phyloP scores from a whole-genome alignment of 352 stramenopile genomes.

The Pythium myriotylum region DNA sequence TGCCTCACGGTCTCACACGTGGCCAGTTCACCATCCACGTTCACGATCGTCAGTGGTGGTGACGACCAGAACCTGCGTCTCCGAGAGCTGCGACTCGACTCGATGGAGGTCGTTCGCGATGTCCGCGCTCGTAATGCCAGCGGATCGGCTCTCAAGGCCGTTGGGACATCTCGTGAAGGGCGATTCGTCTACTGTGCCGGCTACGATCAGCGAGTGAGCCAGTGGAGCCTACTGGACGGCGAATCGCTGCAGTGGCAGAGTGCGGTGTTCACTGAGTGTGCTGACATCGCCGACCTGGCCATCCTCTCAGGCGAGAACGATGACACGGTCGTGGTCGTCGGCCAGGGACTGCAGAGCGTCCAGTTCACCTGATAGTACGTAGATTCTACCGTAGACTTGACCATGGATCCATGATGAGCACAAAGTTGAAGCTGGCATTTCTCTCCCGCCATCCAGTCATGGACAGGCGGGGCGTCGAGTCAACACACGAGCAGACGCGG shows the following conservation, averaged over 20 bases:
- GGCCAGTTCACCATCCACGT: constrained; percentile 23
- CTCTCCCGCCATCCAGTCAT: too few relatives aligned
- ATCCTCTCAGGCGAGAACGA: constrained; percentile 26
- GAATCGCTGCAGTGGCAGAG: constrained; percentile 50
- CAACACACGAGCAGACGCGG: too few relatives aligned
- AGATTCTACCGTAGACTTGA: background rate
- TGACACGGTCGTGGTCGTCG: constrained; percentile 60
- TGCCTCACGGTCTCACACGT: constrained; percentile 50
- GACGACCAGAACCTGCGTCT: constrained; percentile 79
- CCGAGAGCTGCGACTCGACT: constrained; percentile 38
- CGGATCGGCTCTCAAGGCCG: constrained; percentile 81
- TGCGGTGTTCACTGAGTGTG: constrained; percentile 74
- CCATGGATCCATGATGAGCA: too few relatives aligned
- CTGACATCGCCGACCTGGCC: constrained; percentile 74
- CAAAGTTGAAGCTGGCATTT: too few relatives aligned
- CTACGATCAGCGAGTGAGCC: constrained; percentile 88
- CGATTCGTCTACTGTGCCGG: constrained; percentile 60
- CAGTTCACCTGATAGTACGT: too few relatives aligned
- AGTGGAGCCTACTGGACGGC: constrained; percentile 42
- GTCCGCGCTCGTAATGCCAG: constrained; percentile 60
- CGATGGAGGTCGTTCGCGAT: constrained; percentile 40
- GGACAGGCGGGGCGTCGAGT: too few relatives aligned
- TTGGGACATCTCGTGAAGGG: constrained; percentile 49
- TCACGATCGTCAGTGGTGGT: constrained; percentile 76
- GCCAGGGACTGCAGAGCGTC: constrained; percentile 76